These are phyloP conservation scores for Geotrichum histeridarum DNA, from an alignment of 1,139 yeast species.

Conservation along the genomic window DNA sequence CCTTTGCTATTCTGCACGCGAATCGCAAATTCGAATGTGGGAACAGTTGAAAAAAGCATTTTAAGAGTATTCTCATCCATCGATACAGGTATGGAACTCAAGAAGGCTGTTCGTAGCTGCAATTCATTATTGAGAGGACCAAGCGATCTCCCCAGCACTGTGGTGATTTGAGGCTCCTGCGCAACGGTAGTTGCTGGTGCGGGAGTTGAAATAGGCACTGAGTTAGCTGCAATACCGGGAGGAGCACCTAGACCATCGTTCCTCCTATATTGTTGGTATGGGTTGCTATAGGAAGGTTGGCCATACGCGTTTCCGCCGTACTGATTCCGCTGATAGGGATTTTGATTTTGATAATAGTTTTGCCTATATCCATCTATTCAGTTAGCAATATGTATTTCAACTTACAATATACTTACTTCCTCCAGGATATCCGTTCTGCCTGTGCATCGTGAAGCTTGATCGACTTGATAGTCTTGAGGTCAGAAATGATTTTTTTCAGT, in stretches of 20 bases:
- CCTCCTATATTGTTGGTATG: slow-evolving; percentile 9
- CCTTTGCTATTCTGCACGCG: slow-evolving; percentile 25
- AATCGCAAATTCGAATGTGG: slow-evolving; percentile 27
- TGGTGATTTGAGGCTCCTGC: slow-evolving; percentile 36
- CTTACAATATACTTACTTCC: background rate
- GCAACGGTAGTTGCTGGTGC: background rate
- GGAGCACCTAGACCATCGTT: slow-evolving; percentile 6
- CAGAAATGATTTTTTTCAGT: background rate
- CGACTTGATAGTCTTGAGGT: background rate
- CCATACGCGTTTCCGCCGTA: slow-evolving; percentile 1
- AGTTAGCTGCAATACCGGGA: background rate
- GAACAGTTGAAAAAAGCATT: slow-evolving; percentile 26
- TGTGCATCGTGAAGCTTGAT: slow-evolving; percentile 1
- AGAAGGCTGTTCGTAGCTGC: slow-evolving; percentile 33
- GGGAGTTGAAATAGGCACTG: background rate
- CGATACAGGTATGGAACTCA: slow-evolving; percentile 32
- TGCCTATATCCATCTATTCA: slow-evolving; percentile 1
- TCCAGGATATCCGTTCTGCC: slow-evolving; percentile 5
- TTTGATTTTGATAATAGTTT: slow-evolving; percentile 2
- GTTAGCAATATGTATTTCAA: background rate
- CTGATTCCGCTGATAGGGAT: slow-evolving; percentile 10
- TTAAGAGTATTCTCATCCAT: slow-evolving; percentile 32
- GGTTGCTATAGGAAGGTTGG: slow-evolving; percentile 4
- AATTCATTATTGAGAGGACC: slow-evolving; percentile 30
- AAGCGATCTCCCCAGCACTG: slow-evolving; percentile 10